phyloP scores from a whole-genome alignment of 1,284 basidiomycete species.

The Xanthoconium separans region DNA sequence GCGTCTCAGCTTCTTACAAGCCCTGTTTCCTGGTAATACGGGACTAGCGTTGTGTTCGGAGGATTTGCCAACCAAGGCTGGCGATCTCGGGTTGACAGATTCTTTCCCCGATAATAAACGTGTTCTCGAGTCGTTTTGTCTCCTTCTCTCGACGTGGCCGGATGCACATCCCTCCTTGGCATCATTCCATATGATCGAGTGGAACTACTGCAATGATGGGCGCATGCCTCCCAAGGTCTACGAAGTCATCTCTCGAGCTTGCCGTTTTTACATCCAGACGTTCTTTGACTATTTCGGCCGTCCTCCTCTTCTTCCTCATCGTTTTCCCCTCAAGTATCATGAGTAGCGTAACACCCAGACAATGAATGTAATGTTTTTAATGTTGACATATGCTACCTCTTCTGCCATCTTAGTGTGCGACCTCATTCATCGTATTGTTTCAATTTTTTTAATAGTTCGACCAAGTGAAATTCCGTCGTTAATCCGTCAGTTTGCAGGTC shows the following conservation, averaged over 20 bases:
- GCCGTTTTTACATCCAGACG: background rate
- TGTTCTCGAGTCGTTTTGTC: background rate
- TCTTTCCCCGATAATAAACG: background rate
- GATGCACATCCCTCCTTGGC: background rate
- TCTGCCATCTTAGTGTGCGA: background rate
- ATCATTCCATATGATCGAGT: background rate
- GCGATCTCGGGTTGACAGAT: background rate
- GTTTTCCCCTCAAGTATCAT: background rate
- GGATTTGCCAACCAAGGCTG: background rate
- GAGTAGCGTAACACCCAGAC: background rate
- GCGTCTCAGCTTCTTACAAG: background rate
- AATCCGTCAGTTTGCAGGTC: too few relatives aligned
- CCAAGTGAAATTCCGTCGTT: too few relatives aligned
- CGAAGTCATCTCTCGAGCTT: background rate
- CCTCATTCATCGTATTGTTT: background rate
- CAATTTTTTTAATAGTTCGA: too few relatives aligned
- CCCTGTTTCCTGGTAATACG: background rate
- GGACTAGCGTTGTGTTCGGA: background rate
- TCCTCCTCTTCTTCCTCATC: background rate
- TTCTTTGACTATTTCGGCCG: background rate
- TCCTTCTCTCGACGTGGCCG: background rate
- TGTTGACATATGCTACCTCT: background rate
- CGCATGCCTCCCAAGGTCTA: background rate
- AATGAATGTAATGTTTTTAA: background rate
- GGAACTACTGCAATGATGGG: background rate